These are phyloP conservation scores for Backusella sp. DNA, from an alignment of 192 early-diverging fungal species.

Conservation along the genomic window DNA sequence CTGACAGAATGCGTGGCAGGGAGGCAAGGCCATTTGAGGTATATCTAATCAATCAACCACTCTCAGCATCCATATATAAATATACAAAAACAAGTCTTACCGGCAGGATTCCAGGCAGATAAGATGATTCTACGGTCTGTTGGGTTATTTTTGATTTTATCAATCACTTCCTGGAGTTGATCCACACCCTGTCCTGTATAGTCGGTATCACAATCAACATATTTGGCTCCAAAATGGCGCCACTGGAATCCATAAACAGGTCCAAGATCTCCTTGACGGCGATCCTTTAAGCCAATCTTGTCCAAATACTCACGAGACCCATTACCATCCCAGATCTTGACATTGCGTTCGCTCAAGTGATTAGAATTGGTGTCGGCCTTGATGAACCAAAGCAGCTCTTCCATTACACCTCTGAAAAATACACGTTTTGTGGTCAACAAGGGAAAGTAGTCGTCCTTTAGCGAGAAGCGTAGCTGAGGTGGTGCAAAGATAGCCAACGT, in stretches of 20 bases:
- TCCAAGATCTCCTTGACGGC: slow-evolving; percentile 86
- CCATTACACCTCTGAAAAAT: slow-evolving; percentile 84
- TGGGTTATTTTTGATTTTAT: slow-evolving; percentile 82
- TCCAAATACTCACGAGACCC: slow-evolving; percentile 91
- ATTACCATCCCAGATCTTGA: slow-evolving; percentile 90
- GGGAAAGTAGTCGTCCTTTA: slow-evolving; percentile 76
- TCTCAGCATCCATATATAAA: background rate
- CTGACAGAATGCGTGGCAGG: slow-evolving; percentile 97
- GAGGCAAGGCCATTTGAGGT: slow-evolving; percentile 89
- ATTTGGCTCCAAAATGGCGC: slow-evolving; percentile 97
- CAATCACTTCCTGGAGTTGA: slow-evolving; percentile 85
- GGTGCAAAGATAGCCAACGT: slow-evolving; percentile 85
- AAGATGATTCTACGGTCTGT: slow-evolving; percentile 91
- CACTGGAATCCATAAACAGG: slow-evolving; percentile 99
- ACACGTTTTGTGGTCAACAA: slow-evolving; percentile 96
- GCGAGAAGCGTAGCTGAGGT: slow-evolving; percentile 80
- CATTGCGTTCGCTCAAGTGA: slow-evolving; percentile 70
- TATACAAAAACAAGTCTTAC: slow-evolving; percentile 36
- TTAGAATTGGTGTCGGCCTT: slow-evolving; percentile 82
- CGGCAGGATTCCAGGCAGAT: slow-evolving; percentile 97
- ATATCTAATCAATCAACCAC: slow-evolving; percentile 55
- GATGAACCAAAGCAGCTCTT: slow-evolving; percentile 97
- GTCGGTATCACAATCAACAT: slow-evolving; percentile 77
- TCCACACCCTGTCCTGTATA: slow-evolving; percentile 93
- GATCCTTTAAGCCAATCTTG: slow-evolving; percentile 67